These are phyloP conservation scores for Cercospora brassicicola DNA, from an alignment of 2,329 filamentous ascomycete genomes.

Conservation along the genomic window DNA sequence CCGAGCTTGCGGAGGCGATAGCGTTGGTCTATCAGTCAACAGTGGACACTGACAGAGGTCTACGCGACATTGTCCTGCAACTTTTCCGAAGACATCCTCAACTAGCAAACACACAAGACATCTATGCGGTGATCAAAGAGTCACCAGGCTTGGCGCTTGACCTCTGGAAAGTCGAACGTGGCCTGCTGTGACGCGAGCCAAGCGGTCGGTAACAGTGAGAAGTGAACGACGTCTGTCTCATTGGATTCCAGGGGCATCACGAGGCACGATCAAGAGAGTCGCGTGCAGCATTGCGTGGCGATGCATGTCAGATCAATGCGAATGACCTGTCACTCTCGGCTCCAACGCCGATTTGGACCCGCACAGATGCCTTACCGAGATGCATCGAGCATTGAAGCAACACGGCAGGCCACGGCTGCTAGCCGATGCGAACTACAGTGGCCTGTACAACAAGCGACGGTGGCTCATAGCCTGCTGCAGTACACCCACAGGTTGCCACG, in stretches of 20 bases:
- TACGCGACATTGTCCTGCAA: constrained; percentile 51
- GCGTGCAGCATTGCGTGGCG: background rate
- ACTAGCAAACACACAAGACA: constrained; percentile 48
- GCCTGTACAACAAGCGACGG: background rate
- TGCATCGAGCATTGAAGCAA: background rate
- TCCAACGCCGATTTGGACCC: background rate
- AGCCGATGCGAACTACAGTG: background rate
- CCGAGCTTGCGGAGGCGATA: constrained; percentile 51
- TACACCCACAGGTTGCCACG: background rate
- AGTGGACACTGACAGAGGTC: constrained; percentile 51
- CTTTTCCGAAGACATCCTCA: constrained; percentile 50
- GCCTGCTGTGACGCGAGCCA: constrained; percentile 37
- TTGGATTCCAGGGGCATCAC: background rate
- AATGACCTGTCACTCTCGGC: background rate
- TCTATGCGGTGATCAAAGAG: constrained; percentile 47
- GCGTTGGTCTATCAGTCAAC: constrained; percentile 53
- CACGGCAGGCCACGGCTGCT: background rate
- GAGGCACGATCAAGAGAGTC: background rate
- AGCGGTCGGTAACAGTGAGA: background rate
- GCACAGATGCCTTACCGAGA: background rate
- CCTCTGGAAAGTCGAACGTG: constrained; percentile 51
- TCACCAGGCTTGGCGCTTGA: constrained; percentile 51
- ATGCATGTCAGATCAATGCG: background rate
- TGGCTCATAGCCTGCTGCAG: background rate
- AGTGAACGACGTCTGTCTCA: background rate